Percentiles rank a stretch among this genome's conserved stretches.
phyloP scores from a whole-genome alignment of 305 asterid species.

The Fraxinus angustifolia region DNA sequence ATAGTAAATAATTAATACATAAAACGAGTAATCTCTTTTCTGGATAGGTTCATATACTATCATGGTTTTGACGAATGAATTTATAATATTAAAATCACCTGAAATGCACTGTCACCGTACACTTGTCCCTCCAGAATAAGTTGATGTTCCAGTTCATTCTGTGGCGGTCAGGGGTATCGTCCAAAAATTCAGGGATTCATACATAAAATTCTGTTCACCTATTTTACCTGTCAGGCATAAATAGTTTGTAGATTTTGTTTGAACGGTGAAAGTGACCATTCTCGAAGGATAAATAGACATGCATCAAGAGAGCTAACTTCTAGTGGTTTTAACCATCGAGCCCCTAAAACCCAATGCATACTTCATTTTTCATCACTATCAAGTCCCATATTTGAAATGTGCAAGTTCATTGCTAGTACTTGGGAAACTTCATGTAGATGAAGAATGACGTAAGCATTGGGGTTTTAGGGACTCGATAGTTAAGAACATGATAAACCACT shows the following conservation, averaged over 20 bases:
- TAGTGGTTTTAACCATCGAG: neutral
- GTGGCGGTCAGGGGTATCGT: neutral
- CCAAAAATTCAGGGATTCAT: neutral
- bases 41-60: neutral
- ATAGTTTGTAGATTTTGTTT: neutral
- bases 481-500: neutral
- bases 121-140: neutral
- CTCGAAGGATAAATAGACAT: neutral
- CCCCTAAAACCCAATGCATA: neutral
- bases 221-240: neutral
- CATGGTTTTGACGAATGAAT: neutral
- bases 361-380: neutral
- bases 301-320: neutral
- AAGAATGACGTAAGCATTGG: neutral
- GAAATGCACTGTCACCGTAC: neutral
- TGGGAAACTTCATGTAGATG: neutral
- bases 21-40: neutral
- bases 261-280: neutral
- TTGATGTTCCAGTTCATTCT: neutral
- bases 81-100: neutral
- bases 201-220: neutral
- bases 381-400: neutral
- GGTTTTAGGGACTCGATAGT: neutral
- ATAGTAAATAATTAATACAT: neutral
- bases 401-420: neutral